Conservation (phyloP, 139 green algal genomes). For the Marvania coccoides region DNA sequence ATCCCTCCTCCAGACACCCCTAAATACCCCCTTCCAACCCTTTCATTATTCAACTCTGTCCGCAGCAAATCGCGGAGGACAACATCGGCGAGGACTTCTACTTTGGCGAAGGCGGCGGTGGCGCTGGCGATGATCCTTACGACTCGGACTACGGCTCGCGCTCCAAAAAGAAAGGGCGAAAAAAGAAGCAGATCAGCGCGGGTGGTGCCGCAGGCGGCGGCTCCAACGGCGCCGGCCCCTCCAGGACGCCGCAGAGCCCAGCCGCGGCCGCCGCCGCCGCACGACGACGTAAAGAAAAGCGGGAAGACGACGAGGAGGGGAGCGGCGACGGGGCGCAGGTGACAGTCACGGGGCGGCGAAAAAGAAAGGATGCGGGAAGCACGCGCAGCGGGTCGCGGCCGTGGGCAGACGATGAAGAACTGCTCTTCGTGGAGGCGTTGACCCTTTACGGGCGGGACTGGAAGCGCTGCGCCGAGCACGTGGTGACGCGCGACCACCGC, state of each 20-base stretch:
- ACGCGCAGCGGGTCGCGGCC: conserved; percentile 24
- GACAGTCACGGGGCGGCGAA: conserved; percentile 44
- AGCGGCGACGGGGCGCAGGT: too few species aligned
- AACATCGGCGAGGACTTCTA: not conserved
- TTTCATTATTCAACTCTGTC: too few species aligned
- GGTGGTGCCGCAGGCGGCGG: too few species aligned
- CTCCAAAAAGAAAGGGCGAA: conserved; percentile 9
- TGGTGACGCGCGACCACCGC: conserved; percentile 51
- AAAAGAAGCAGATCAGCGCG: conserved; percentile 16
- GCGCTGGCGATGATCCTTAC: conserved; percentile 19
- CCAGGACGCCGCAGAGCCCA: too few species aligned
- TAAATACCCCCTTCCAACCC: too few species aligned
- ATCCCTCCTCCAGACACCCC: too few species aligned
- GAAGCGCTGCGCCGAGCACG: conserved; percentile 43
- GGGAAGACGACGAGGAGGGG: conserved; percentile 23
- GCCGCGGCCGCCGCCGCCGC: not conserved
- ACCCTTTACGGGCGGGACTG: conserved; percentile 57
- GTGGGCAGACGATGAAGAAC: conserved; percentile 69
- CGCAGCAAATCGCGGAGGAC: not conserved
- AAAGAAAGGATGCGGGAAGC: conserved; percentile 64
- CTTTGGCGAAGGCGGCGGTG: not conserved
- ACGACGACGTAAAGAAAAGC: too few species aligned
- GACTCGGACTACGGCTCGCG: conserved; percentile 7
- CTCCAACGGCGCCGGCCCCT: too few species aligned
- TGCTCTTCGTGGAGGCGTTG: conserved; percentile 54